These are phyloP conservation scores for Plasmodium sp. DNA, from an alignment of 169 alveolate genomes.

Conservation along the genomic window DNA sequence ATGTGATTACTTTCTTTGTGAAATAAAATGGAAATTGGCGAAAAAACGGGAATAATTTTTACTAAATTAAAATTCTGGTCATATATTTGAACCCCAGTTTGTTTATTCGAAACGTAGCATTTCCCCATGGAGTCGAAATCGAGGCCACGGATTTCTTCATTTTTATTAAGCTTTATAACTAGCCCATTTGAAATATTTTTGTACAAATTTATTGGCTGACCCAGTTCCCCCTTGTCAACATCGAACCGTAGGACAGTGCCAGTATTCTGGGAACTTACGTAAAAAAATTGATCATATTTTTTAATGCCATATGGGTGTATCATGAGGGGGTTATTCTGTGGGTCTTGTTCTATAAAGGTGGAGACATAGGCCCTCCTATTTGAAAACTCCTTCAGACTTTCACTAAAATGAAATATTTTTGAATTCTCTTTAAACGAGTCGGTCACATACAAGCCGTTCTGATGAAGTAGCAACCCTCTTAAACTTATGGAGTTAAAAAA, in stretches of 20 bases:
- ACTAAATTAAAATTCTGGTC: conserved; percentile 63
- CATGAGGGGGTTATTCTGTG: conserved; percentile 54
- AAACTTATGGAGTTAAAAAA: conserved; percentile 59
- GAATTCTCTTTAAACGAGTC: conserved; percentile 65
- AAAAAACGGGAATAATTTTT: conserved; percentile 55
- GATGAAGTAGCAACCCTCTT: conserved; percentile 66
- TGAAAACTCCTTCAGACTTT: conserved; percentile 21
- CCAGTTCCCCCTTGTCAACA: conserved; percentile 14
- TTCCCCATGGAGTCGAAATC: conserved; percentile 57
- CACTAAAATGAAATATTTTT: conserved; percentile 53
- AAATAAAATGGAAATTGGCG: conserved; percentile 65
- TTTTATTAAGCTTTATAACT: conserved; percentile 47
- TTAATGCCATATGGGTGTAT: conserved; percentile 72
- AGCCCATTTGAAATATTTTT: conserved; percentile 19
- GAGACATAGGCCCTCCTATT: conserved; percentile 63
- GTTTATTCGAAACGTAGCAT: conserved; percentile 72
- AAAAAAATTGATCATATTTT: conserved; percentile 44
- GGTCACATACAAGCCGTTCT: conserved; percentile 30
- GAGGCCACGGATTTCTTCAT: conserved; percentile 74
- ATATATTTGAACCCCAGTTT: conserved; percentile 64
- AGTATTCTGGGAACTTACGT: conserved; percentile 72
- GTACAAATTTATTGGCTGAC: not conserved
- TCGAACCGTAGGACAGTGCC: conserved; percentile 60
- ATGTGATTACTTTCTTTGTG: conserved; percentile 44
- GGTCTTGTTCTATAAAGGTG: conserved; percentile 37